Conservation (phyloP, 257 asterid species). For the Capsicum pubescens region DNA sequence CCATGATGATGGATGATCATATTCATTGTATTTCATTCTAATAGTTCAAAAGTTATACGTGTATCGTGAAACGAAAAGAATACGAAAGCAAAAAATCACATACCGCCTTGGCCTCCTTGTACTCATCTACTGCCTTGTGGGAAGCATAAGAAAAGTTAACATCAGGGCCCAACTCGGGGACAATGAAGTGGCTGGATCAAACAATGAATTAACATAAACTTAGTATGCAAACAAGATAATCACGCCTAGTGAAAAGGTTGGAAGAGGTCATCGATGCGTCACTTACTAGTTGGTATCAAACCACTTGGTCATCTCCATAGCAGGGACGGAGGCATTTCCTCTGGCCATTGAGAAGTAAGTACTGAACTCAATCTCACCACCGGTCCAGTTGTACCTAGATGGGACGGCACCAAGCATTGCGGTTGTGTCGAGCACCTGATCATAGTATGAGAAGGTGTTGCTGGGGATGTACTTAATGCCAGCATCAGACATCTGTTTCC, state of each 20-base stretch:
- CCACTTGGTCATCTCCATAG: constrained; percentile 66
- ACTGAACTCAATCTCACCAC: constrained; percentile 55
- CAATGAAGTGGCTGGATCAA: constrained; percentile 49
- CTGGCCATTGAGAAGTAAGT: constrained; percentile 68
- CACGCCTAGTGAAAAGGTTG: neutral
- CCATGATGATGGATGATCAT: neutral
- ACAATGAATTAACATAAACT: neutral
- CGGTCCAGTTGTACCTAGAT: constrained; percentile 56
- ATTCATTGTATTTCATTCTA: neutral
- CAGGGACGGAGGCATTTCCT: constrained; percentile 62
- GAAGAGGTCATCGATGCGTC: neutral
- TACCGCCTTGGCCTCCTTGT: constrained; percentile 47
- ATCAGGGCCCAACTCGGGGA: constrained; percentile 47
- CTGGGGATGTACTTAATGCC: constrained; percentile 67
- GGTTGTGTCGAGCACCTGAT: constrained; percentile 60
- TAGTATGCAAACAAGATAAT: neutral
- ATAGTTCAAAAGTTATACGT: neutral
- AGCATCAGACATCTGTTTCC: constrained; percentile 63
- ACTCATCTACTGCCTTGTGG: constrained; percentile 46
- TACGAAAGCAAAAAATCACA: constrained; percentile 18
- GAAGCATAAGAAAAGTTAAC: constrained; percentile 44
- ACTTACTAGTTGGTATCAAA: constrained; percentile 62
- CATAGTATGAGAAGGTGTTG: constrained; percentile 61
- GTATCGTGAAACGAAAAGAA: neutral
- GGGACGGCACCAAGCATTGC: constrained; percentile 69